A percentile compares a stretch with the other conserved stretches of the same genome.
Evolutionary conservation across 192 early-diverging fungal species (phyloP).

Genomic region (Tieghemiomyces parasiticus): DNA sequence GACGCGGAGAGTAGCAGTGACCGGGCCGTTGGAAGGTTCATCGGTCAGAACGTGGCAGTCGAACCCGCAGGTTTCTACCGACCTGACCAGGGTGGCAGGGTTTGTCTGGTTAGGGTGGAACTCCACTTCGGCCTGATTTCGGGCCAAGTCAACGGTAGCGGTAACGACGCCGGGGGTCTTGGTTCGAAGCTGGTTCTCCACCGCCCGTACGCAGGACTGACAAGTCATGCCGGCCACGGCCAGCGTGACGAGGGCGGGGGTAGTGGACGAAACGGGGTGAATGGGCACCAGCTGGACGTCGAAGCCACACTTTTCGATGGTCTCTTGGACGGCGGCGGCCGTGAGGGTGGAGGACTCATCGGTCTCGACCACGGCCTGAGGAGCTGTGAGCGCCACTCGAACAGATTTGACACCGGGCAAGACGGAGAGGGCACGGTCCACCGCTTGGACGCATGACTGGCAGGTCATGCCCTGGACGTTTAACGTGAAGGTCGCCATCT

Average conservation of each 20-base stretch:
- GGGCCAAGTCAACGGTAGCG: conserved; percentile 7
- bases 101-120: conserved; percentile 1
- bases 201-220: conserved; percentile 19
- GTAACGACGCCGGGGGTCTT: conserved; percentile 4
- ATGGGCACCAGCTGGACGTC: conserved; percentile 25
- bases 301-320: conserved; percentile 57
- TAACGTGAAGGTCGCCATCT: conserved; percentile 14
- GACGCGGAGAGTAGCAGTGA: conserved; percentile 11
- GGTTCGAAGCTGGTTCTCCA: conserved; percentile 10
- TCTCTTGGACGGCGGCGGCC: conserved; percentile 18
- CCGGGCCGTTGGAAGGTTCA: not conserved
- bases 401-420: conserved; percentile 35
- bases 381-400: conserved; percentile 37
- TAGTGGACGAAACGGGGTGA: not conserved
- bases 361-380: conserved; percentile 37
- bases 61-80: not conserved
- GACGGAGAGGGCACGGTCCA: conserved; percentile 35
- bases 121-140: conserved; percentile 2
- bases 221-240: conserved; percentile 25
- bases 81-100: not conserved
- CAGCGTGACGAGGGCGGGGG: conserved; percentile 11
- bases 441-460: conserved; percentile 67
- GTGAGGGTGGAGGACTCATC: conserved; percentile 23
- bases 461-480: conserved; percentile 64
- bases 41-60: not conserved